phyloP scores from a whole-genome alignment of 1,284 basidiomycete genomes.

The Fomes fomentarius region DNA sequence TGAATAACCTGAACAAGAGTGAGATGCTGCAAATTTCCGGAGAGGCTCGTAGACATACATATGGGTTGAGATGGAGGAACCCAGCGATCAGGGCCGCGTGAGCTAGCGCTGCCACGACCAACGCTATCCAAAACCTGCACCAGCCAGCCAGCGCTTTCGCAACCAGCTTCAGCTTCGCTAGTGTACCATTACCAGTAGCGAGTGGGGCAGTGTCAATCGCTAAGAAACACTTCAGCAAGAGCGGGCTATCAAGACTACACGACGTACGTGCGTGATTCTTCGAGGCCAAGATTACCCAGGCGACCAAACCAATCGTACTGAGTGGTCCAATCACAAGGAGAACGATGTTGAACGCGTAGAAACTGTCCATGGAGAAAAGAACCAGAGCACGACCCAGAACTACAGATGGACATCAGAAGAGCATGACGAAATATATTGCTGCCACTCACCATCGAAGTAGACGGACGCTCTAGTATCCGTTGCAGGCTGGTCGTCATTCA shows the following conservation, averaged over 20 bases:
- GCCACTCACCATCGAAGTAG: constrained; percentile 72
- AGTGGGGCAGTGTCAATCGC: constrained; percentile 3
- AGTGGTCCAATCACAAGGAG: constrained; percentile 66
- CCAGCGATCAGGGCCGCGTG: constrained; percentile 52
- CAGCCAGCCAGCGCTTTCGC: constrained; percentile 32
- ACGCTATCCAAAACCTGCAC: constrained; percentile 61
- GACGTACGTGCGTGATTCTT: constrained; percentile 24
- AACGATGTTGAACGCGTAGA: constrained; percentile 62
- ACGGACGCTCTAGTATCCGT: constrained; percentile 43
- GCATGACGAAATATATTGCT: not conserved
- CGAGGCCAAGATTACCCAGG: constrained; percentile 29
- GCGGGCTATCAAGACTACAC: not conserved
- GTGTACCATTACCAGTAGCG: not conserved
- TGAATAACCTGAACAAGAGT: constrained; percentile 55
- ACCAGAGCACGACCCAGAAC: constrained; percentile 64
- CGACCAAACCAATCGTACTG: constrained; percentile 48
- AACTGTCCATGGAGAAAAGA: constrained; percentile 51
- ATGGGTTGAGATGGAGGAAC: constrained; percentile 61
- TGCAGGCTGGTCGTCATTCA: constrained; percentile 41
- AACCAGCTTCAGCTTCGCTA: constrained; percentile 18
- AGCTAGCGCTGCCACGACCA: constrained; percentile 46
- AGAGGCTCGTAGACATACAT: constrained; percentile 48
- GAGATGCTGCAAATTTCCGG: not conserved
- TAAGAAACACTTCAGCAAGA: not conserved
- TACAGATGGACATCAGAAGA: constrained; percentile 30